Evolutionary conservation across 371 early-diverging fungal genomes (phyloP), one percentile per base, ranked within the genome.

Genomic region (Vairimorpha ceranae): DNA sequence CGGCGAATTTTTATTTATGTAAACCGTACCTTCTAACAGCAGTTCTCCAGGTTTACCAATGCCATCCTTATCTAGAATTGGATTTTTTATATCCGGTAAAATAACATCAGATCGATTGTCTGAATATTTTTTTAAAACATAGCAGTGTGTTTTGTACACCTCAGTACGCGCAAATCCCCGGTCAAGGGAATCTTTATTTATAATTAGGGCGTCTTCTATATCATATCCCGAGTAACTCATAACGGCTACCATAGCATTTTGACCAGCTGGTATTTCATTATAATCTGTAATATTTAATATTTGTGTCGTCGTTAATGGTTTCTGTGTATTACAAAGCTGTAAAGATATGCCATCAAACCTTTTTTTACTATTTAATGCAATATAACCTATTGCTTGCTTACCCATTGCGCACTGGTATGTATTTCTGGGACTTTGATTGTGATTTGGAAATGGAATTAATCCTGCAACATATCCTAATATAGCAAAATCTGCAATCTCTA

Each of bases 391-490:
- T 58, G 97, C 97, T 85, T 99, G 98, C 86, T 99, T 99, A 81
- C 97, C 97, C 99, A 99, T 99, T 82, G 97, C 97, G 82, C 94
- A 97, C 86, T 94, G 94, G 79, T 89, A 92, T 33, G 97, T 98
- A 86, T 97, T 98, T 86, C 98, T 90, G 33, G 98, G 97, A 65
- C 92, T 91, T 85, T 98, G 98, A 85, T 99, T 98, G 86, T 98
- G 98, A 86, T 99, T 93, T 33, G 98, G 98, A 85, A 92, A 98
- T 48, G 99, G 99, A 87, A 99, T 95, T 45, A 97, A 84, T 1
- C 95, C 94, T 10, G 98, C 97, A 6, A 94, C 93, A 54, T 93
- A 93, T 68, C 98, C 97, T 56, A 95, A 87, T 38, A 98, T 87
- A 32, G 93, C 93, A 77, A 92, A 94, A 25, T 97, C 95, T 52